phyloP scores from a whole-genome alignment of 352 stramenopile genomes.

The Pythium monospermum region DNA sequence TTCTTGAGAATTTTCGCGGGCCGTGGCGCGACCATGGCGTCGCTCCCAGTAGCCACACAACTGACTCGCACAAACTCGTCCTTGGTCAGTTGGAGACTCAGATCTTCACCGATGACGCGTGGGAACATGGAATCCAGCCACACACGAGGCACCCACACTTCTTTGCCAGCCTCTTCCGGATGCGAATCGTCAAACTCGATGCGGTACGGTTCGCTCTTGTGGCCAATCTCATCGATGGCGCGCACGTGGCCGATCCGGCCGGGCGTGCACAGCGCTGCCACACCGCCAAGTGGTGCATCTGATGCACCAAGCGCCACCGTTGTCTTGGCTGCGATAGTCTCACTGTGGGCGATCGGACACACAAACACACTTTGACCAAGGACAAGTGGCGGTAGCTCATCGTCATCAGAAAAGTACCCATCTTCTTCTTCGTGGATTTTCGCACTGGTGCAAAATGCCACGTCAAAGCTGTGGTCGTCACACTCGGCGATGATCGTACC shows the following conservation, averaged over 20 bases:
- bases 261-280: neutral
- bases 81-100: slow-evolving; percentile 30
- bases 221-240: slow-evolving; percentile 20
- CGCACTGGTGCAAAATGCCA: slow-evolving; percentile 35
- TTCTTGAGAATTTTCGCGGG: slow-evolving; percentile 32
- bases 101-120: slow-evolving; percentile 20
- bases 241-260: slow-evolving; percentile 31
- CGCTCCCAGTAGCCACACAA: neutral
- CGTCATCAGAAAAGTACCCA: slow-evolving; percentile 33
- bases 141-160: slow-evolving; percentile 29
- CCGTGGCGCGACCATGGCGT: slow-evolving; percentile 1
- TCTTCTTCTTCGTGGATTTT: slow-evolving; percentile 36
- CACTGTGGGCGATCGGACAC: slow-evolving; percentile 21
- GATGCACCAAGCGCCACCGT: neutral
- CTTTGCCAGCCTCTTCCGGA: slow-evolving; percentile 10
- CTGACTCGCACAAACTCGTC: slow-evolving; percentile 46
- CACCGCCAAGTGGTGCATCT: neutral
- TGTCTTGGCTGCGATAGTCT: neutral
- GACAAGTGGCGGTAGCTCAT: slow-evolving; percentile 31
- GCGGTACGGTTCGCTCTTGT: slow-evolving; percentile 23
- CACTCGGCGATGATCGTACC: slow-evolving; percentile 44
- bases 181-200: slow-evolving; percentile 30
- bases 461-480: slow-evolving; percentile 31
- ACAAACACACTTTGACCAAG: slow-evolving; percentile 32
- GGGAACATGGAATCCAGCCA: slow-evolving; percentile 36